These are phyloP conservation scores for Echites panduratus DNA, from an alignment of 257 asterid species.

Conservation along the genomic window DNA sequence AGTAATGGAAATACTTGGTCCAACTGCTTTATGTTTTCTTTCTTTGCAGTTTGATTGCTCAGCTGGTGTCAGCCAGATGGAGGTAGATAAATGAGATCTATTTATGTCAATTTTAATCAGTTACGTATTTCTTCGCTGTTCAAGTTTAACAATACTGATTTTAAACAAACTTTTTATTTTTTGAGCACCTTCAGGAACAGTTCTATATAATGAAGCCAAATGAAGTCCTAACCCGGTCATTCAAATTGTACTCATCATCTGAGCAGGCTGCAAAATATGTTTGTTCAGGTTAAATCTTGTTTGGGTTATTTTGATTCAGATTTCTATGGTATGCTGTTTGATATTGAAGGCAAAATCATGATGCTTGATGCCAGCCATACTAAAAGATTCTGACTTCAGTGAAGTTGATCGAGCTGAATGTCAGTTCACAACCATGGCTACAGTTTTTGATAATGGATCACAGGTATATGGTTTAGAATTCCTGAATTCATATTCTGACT, in stretches of 20 bases:
- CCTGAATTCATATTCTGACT: background rate
- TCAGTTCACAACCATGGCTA: slow-evolving; percentile 88
- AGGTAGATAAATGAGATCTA: slow-evolving; percentile 39
- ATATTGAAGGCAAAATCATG: slow-evolving; percentile 9
- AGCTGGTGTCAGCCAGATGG: slow-evolving; percentile 85
- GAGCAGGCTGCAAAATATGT: slow-evolving; percentile 91
- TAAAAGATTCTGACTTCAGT: slow-evolving; percentile 80
- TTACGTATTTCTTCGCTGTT: background rate
- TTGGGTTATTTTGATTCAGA: slow-evolving; percentile 1
- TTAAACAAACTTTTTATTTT: background rate
- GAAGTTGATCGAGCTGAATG: slow-evolving; percentile 98
- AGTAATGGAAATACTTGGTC: background rate
- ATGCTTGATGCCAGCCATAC: slow-evolving; percentile 60
- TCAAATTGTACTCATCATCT: slow-evolving; percentile 82
- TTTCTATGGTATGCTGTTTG: background rate
- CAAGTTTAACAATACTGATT: background rate
- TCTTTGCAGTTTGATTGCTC: slow-evolving; percentile 91
- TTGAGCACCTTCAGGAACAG: slow-evolving; percentile 56
- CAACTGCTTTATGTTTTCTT: background rate
- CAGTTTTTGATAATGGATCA: slow-evolving; percentile 84
- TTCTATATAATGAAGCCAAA: slow-evolving; percentile 89
- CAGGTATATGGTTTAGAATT: slow-evolving; percentile 48
- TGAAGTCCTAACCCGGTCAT: slow-evolving; percentile 63
- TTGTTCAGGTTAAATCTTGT: slow-evolving; percentile 51
- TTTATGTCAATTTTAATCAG: background rate